These are phyloP conservation scores for Fusarium xylarioides DNA, from an alignment of 2,329 filamentous ascomycete species.

Conservation along the genomic window DNA sequence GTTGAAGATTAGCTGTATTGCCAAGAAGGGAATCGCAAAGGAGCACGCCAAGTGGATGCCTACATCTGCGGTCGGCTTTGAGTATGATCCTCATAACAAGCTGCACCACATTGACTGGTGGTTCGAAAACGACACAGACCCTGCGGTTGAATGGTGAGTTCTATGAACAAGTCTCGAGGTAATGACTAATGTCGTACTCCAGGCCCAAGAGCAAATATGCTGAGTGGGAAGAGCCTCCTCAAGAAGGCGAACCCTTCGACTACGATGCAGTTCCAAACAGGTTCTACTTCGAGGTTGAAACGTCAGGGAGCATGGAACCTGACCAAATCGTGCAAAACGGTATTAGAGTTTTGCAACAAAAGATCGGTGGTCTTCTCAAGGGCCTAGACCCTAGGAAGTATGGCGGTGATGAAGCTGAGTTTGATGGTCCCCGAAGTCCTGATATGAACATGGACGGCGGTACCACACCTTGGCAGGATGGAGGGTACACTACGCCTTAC, in stretches of 20 bases:
- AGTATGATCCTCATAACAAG: conserved; percentile 98
- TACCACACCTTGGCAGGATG: conserved; percentile 65
- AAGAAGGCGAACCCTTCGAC: conserved; percentile 88
- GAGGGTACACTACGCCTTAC: conserved; percentile 74
- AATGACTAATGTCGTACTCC: conserved; percentile 11
- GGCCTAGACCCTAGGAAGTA: conserved; percentile 58
- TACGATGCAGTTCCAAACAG: conserved; percentile 84
- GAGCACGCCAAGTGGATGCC: conserved; percentile 99
- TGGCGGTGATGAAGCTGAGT: conserved; percentile 66
- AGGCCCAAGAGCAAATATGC: conserved; percentile 86
- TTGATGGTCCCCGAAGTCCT: conserved; percentile 72
- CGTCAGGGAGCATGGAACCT: conserved; percentile 85
- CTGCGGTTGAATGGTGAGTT: conserved; percentile 83
- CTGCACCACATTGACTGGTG: conserved; percentile 91
- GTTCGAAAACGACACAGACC: conserved; percentile 81
- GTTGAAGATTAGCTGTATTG: conserved; percentile 88
- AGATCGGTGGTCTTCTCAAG: conserved; percentile 82
- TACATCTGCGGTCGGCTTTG: conserved; percentile 90
- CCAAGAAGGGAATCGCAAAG: conserved; percentile 98
- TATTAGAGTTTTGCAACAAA: conserved; percentile 88
- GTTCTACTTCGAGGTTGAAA: conserved; percentile 96
- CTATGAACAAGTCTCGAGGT: not conserved
- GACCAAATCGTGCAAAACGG: conserved; percentile 89
- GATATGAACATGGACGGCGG: conserved; percentile 68
- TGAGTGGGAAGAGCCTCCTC: conserved; percentile 79